phyloP scores from a whole-genome alignment of 441 rosid species.

The Arabidopsis lyrata region DNA sequence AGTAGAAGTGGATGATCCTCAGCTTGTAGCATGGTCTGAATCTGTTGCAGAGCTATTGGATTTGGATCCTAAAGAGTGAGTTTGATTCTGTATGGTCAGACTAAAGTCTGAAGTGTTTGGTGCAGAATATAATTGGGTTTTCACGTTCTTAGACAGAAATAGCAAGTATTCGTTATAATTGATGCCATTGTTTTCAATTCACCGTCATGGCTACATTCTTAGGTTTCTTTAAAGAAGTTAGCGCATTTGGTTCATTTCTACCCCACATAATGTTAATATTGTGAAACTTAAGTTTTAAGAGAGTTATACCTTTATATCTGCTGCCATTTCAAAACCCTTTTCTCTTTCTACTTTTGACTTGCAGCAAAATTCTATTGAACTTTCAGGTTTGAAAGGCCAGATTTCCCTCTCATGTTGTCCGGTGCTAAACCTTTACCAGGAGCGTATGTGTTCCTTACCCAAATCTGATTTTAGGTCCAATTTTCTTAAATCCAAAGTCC shows the following conservation, averaged over 20 bases:
- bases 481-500: slow-evolving; percentile 14
- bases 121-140: slow-evolving; percentile 1
- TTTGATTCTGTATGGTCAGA: slow-evolving; percentile 22
- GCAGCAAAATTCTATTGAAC: slow-evolving; percentile 1
- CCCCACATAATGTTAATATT: background rate
- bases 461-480: slow-evolving; percentile 16
- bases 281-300: background rate
- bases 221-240: background rate
- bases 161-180: background rate
- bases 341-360: slow-evolving; percentile 13
- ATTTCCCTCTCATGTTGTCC: slow-evolving; percentile 77
- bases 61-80: slow-evolving; percentile 93
- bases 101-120: background rate
- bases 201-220: background rate
- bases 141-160: background rate
- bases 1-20: slow-evolving; percentile 84
- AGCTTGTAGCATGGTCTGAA: slow-evolving; percentile 94
- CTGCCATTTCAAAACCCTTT: background rate
- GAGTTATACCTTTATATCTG: background rate
- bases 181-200: background rate
- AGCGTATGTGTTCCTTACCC: slow-evolving; percentile 61
- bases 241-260: background rate
- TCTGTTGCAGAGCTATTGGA: slow-evolving; percentile 84
- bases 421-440: slow-evolving; percentile 83
- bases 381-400: slow-evolving; percentile 91